Conservation (phyloP, 106 monocot genomes). For the Ottelia alismoides region DNA sequence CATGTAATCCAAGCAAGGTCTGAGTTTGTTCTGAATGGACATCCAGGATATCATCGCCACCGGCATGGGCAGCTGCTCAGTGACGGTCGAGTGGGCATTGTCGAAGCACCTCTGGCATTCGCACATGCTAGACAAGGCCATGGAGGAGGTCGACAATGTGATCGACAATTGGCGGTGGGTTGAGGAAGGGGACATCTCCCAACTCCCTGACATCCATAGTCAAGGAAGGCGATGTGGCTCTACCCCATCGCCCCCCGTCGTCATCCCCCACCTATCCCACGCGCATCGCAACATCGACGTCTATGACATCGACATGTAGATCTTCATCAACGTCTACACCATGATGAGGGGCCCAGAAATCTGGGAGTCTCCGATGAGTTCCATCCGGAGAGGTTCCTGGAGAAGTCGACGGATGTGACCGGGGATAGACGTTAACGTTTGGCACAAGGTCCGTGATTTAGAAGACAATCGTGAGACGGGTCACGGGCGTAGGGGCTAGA, state of each 20-base stretch:
- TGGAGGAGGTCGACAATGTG: constrained; percentile 43
- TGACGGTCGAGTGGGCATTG: constrained; percentile 62
- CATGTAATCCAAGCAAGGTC: no score
- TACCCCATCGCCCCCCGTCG: constrained; percentile 53
- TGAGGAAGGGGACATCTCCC: constrained; percentile 29
- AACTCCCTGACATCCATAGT: constrained; percentile 38
- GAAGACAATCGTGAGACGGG: constrained; percentile 36
- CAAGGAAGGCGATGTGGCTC: no score
- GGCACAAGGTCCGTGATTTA: constrained; percentile 26
- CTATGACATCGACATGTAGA: constrained; percentile 27
- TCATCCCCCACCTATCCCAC: constrained; percentile 28
- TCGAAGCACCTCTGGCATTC: constrained; percentile 49
- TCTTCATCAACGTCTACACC: constrained; percentile 26
- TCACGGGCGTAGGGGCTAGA: no score
- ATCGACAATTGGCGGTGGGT: constrained; percentile 43
- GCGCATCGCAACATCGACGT: constrained; percentile 25
- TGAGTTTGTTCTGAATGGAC: no score
- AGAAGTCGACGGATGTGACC: constrained; percentile 30
- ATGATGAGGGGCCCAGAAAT: constrained; percentile 17
- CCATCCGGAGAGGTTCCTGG: constrained; percentile 41
- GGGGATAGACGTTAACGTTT: constrained; percentile 39
- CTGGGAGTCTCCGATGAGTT: constrained; percentile 47
- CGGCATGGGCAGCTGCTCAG: constrained; percentile 47
- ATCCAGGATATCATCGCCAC: constrained; percentile 47
- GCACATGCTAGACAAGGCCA: constrained; percentile 29